phyloP scores from a whole-genome alignment of 1,284 basidiomycete species.

The Exobasidium rhododendri region DNA sequence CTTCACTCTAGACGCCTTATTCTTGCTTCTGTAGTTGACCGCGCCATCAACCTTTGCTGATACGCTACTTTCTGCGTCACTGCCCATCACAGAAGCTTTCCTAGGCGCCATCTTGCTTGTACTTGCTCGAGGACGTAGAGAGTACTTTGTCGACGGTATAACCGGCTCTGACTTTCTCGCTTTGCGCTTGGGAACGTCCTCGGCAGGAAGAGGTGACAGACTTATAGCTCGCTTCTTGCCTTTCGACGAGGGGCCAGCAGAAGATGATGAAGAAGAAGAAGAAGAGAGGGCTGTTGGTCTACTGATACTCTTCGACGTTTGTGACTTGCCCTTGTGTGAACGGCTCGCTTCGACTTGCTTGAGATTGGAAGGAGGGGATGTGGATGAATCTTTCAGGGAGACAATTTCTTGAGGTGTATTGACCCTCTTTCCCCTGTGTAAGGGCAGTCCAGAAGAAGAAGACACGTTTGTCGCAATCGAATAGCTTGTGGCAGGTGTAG shows the following conservation, averaged over 20 bases:
- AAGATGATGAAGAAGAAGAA: too few species aligned
- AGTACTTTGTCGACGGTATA: not conserved
- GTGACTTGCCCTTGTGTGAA: not conserved
- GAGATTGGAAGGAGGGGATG: not conserved
- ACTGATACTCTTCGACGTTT: not conserved
- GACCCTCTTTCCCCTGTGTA: not conserved
- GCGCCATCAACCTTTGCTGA: not conserved
- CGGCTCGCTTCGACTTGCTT: not conserved
- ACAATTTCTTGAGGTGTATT: not conserved
- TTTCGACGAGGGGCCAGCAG: not conserved
- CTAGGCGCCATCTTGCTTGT: not conserved
- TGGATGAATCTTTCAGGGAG: not conserved
- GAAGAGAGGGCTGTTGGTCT: not conserved
- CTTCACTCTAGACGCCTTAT: not conserved
- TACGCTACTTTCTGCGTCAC: not conserved
- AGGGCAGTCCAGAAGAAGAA: not conserved
- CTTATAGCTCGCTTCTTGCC: conserved; percentile 3
- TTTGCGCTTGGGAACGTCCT: conserved; percentile 1
- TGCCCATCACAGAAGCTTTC: not conserved
- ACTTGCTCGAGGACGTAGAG: not conserved
- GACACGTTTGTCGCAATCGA: conserved; percentile 16
- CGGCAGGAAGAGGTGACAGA: not conserved
- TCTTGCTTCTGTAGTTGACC: not conserved
- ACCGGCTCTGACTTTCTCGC: not conserved
- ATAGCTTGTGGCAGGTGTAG: conserved; percentile 16